A percentile compares a stretch with the other conserved stretches of the same genome.
Conservation (phyloP, 805 yeast species). For the Saccharomycopsis javanensis region DNA sequence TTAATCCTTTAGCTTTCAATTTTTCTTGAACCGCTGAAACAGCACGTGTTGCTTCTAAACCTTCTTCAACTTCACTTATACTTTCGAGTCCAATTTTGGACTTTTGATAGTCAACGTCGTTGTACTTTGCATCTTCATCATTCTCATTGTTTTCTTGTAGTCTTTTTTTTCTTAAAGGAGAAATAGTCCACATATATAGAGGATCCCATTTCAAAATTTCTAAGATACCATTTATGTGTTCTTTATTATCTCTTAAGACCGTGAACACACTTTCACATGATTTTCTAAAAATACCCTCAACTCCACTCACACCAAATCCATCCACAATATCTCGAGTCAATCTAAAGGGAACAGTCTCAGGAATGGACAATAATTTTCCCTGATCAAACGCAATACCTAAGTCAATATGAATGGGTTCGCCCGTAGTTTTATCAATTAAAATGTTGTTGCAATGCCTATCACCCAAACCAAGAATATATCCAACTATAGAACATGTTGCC, state of each 20-base stretch:
- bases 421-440: slow-evolving; percentile 65
- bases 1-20: slow-evolving; percentile 53
- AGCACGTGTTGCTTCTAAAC: slow-evolving; percentile 73
- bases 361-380: slow-evolving; percentile 73
- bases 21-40: slow-evolving; percentile 63
- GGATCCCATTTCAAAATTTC: slow-evolving; percentile 91
- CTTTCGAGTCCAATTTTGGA: neutral
- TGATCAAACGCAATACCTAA: slow-evolving; percentile 95
- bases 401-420: slow-evolving; percentile 94
- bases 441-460: slow-evolving; percentile 93
- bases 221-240: slow-evolving; percentile 67
- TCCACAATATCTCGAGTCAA: slow-evolving; percentile 84
- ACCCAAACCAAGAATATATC: slow-evolving; percentile 83
- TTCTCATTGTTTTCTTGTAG: slow-evolving; percentile 32
- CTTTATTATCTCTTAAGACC: slow-evolving; percentile 55
- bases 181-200: slow-evolving; percentile 79
- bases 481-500: slow-evolving; percentile 80
- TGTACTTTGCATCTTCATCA: slow-evolving; percentile 4
- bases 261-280: slow-evolving; percentile 66
- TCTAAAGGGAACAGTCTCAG: slow-evolving; percentile 91
- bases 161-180: slow-evolving; percentile 56
- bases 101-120: neutral
- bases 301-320: slow-evolving; percentile 86
- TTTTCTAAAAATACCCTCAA: slow-evolving; percentile 62
- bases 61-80: slow-evolving; percentile 27